These are phyloP conservation scores for Pyrenochaeta sp. DNA, from an alignment of 2,329 filamentous ascomycete species.

Conservation along the genomic window DNA sequence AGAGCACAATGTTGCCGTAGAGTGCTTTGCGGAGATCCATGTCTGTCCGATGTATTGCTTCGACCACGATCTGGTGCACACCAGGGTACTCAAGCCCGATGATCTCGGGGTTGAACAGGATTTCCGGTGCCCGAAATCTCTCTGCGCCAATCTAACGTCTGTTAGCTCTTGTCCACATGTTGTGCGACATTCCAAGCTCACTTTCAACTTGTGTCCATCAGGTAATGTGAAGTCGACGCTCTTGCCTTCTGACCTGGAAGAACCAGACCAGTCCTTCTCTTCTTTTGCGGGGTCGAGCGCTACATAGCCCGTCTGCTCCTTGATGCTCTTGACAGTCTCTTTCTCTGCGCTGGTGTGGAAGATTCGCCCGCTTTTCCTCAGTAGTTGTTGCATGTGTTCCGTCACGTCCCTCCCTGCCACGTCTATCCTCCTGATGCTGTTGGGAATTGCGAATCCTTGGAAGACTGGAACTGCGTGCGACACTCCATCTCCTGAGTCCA, in stretches of 20 bases:
- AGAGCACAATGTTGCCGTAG: slow-evolving; percentile 96
- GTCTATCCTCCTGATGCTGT: slow-evolving; percentile 93
- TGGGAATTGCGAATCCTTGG: slow-evolving; percentile 96
- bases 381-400: slow-evolving; percentile 88
- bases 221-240: slow-evolving; percentile 87
- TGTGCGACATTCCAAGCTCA: slow-evolving; percentile 47
- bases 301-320: slow-evolving; percentile 93
- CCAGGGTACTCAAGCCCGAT: slow-evolving; percentile 97
- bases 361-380: slow-evolving; percentile 91
- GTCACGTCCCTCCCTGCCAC: slow-evolving; percentile 96
- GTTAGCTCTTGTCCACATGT: slow-evolving; percentile 28
- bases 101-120: slow-evolving; percentile 96
- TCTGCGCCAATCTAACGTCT: slow-evolving; percentile 80
- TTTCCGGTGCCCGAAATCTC: slow-evolving; percentile 94
- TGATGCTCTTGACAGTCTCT: slow-evolving; percentile 97
- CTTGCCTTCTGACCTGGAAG: slow-evolving; percentile 79
- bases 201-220: slow-evolving; percentile 93
- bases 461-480: slow-evolving; percentile 98
- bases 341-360: slow-evolving; percentile 99
- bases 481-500: slow-evolving; percentile 95
- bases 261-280: slow-evolving; percentile 91
- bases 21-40: slow-evolving; percentile 93
- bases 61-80: slow-evolving; percentile 96
- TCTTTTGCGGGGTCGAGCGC: slow-evolving; percentile 90
- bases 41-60: slow-evolving; percentile 93